Percentiles rank a stretch among this genome's conserved stretches.
phyloP scores from a whole-genome alignment of 1,284 basidiomycete species.

The Pterulicium gracile region DNA sequence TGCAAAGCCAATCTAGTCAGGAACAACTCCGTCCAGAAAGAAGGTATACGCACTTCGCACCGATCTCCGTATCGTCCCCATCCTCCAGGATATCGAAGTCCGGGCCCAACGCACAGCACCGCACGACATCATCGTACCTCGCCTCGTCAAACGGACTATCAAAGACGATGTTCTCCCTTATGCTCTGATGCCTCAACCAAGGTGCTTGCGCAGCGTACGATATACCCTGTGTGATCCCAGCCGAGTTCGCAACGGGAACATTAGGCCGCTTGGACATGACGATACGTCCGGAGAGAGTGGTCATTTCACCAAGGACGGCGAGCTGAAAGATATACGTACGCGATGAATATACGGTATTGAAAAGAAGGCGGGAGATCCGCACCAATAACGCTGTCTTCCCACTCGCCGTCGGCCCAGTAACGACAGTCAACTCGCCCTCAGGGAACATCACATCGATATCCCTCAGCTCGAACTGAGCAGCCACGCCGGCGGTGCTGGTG shows the following conservation, averaged over 20 bases:
- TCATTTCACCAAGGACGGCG: conserved; percentile 36
- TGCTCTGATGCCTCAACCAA: conserved; percentile 31
- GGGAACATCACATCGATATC: conserved; percentile 53
- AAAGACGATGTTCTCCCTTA: conserved; percentile 37
- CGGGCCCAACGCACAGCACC: conserved; percentile 50
- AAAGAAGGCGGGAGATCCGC: conserved; percentile 4
- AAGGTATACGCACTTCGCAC: conserved; percentile 16
- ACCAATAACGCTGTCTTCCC: conserved; percentile 42
- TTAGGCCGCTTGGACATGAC: conserved; percentile 37
- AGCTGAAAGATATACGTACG: conserved; percentile 14
- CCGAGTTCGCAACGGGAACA: conserved; percentile 25
- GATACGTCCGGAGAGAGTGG: conserved; percentile 22
- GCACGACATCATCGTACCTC: conserved; percentile 32
- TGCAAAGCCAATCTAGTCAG: background rate
- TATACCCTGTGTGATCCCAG: conserved; percentile 46
- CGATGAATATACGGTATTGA: background rate
- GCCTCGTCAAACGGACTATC: conserved; percentile 29
- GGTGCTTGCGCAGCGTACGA: conserved; percentile 49
- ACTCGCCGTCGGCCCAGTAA: conserved; percentile 55
- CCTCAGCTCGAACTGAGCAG: conserved; percentile 37
- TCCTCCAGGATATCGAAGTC: conserved; percentile 43
- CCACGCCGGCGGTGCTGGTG: conserved; percentile 8
- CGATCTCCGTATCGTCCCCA: conserved; percentile 21
- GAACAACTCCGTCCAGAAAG: background rate
- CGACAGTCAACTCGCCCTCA: conserved; percentile 39